Evolutionary conservation across 495 filamentous ascomycete genomes (phyloP).

Genomic region (Cairneyella variabilis): DNA sequence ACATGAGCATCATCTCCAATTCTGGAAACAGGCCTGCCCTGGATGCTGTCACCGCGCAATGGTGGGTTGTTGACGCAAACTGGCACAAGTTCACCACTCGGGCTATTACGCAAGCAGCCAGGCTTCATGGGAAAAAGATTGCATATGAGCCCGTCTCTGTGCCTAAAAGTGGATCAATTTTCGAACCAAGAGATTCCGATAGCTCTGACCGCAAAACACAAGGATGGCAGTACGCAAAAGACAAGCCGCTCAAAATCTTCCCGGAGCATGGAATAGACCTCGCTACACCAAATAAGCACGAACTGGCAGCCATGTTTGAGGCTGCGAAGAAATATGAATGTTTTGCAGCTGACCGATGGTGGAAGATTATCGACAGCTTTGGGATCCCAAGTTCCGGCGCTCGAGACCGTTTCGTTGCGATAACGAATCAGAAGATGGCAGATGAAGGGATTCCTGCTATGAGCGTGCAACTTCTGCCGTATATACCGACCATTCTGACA

Average conservation of each 20-base stretch:
- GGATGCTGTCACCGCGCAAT: constrained; percentile 32
- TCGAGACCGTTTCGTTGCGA: constrained; percentile 56
- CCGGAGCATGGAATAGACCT: constrained; percentile 52
- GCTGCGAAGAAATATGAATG: constrained; percentile 58
- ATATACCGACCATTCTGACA: constrained; percentile 73
- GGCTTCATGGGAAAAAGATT: constrained; percentile 44
- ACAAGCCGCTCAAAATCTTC: constrained; percentile 4
- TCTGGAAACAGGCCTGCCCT: background rate
- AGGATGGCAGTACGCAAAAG: background rate
- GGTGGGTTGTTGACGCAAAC: constrained; percentile 80
- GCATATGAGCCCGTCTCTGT: constrained; percentile 90
- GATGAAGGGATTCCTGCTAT: constrained; percentile 80
- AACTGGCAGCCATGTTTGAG: constrained; percentile 72
- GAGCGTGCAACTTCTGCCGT: constrained; percentile 80
- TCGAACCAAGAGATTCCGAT: constrained; percentile 35
- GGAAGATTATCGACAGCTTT: constrained; percentile 70
- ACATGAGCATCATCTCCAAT: constrained; percentile 80
- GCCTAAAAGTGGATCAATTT: constrained; percentile 69
- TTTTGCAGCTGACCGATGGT: constrained; percentile 72
- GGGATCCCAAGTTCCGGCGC: constrained; percentile 51
- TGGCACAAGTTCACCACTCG: constrained; percentile 56
- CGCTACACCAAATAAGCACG: constrained; percentile 76
- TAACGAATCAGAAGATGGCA: constrained; percentile 60
- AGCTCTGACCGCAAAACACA: background rate
- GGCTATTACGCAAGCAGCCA: constrained; percentile 37